These are phyloP conservation scores for Phytophthora fragariae DNA, from an alignment of 352 stramenopile genomes.

Conservation along the genomic window DNA sequence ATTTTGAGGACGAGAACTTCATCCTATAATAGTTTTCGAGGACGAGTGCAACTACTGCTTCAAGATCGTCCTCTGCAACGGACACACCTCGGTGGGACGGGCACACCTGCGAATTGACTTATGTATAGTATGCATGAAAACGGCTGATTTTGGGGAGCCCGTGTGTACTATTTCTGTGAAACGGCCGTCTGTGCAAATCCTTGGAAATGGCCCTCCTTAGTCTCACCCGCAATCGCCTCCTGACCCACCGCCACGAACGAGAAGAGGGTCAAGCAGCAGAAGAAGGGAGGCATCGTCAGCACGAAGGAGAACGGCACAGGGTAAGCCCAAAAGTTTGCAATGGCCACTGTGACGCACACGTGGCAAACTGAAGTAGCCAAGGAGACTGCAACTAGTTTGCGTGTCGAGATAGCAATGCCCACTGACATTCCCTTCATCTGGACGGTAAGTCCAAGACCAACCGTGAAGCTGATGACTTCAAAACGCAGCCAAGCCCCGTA, in stretches of 20 bases:
- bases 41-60: too few relatives aligned
- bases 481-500: constrained; percentile 11
- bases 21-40: too few relatives aligned
- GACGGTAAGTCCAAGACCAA: background rate
- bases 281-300: constrained; percentile 9
- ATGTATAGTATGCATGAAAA: too few relatives aligned
- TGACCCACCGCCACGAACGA: constrained; percentile 2
- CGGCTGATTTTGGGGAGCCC: too few relatives aligned
- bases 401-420: background rate
- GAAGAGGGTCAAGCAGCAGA: background rate
- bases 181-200: too few relatives aligned
- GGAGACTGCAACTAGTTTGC: constrained; percentile 3
- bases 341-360: background rate
- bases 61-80: too few relatives aligned
- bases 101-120: too few relatives aligned
- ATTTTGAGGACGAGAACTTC: too few relatives aligned
- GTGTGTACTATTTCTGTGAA: too few relatives aligned
- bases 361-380: constrained; percentile 5
- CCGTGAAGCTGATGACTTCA: constrained; percentile 14
- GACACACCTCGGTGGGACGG: too few relatives aligned
- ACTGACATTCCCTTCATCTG: constrained; percentile 9
- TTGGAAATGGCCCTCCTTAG: too few relatives aligned
- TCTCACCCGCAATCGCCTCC: too few relatives aligned
- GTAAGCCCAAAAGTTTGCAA: constrained; percentile 4
- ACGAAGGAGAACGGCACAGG: constrained; percentile 13